Base-by-base conservation (phyloP, 129 eudicot species). In the Deinandra increscens region DNA sequence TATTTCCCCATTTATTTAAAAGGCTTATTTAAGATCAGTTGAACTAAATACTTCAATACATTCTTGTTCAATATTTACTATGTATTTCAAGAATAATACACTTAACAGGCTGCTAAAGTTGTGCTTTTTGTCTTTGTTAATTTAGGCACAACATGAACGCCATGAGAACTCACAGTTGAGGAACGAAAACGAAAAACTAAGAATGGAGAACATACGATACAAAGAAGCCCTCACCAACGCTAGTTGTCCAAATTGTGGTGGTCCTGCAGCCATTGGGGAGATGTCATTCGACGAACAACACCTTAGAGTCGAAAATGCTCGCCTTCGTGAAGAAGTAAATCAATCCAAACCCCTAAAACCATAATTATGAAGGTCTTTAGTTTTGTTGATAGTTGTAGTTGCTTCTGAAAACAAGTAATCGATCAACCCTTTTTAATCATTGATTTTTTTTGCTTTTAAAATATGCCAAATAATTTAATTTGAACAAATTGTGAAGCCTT, bases 71-170 rank as follows among this genome's bases (percentile, higher is more conserved):
- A 18, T 18, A 50, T 17, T 26, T 26, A 26, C 31, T 26, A 26
- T 26, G 31, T 26, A 26, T 26, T 26, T 26, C 31, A 26, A 26
- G 31, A 26, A 26, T 26, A 26, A 26, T 26, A 26, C 1, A 26
- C 31, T 34, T 65, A 71, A 38, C 59, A 45, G 31, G 14, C 31
- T 37, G 38, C 41, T 61, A 23, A 39, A 53, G 55, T 44, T 70
- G 34, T 65, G 63, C 31, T 0, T 12, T 50, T 66, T 41, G 54
- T 69, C 17, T 41, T 74, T 26, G 11, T 56, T 9, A 38, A 19
- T 69, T 12, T 59, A 88, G 96, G 70, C 91, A 7, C 92, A 85
- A 56, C 81, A 81, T 13, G 96, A 88, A 67, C 86, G 91, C 67
- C 64, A 65, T 10, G 88, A 83, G 79, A 88, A 88, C 72, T 56